A percentile compares a stretch with the other conserved stretches of the same genome.
phyloP scores from a whole-genome alignment of 2,329 filamentous ascomycete species.

The Exophiala dermatitidis region DNA sequence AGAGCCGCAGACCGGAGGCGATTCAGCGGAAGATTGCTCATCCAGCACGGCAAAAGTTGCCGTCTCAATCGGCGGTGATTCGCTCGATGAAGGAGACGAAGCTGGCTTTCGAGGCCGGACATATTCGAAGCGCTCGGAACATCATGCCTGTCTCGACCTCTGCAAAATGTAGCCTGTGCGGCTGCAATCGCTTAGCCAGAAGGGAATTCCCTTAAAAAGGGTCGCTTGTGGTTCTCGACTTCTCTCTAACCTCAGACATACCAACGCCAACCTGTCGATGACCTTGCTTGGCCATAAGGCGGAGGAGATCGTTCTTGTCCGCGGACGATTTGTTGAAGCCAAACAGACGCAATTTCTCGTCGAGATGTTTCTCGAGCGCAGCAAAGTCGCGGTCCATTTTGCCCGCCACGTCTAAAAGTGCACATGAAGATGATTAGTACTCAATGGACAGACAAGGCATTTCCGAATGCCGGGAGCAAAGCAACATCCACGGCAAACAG shows the following conservation, averaged over 20 bases:
- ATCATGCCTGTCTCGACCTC: too few relatives aligned
- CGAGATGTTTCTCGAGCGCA: conserved; percentile 37
- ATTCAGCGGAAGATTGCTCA: too few relatives aligned
- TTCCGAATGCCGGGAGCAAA: too few relatives aligned
- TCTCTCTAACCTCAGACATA: conserved; percentile 31
- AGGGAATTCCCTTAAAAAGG: conserved; percentile 2
- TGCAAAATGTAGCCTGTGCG: too few relatives aligned
- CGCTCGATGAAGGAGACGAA: too few relatives aligned
- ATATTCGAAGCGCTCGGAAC: too few relatives aligned
- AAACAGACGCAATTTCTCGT: conserved; percentile 37
- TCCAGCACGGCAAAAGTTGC: too few relatives aligned
- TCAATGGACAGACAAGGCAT: background rate
- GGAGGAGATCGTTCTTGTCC: conserved; percentile 29
- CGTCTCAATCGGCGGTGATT: too few relatives aligned
- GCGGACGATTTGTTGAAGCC: conserved; percentile 34
- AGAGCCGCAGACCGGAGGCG: too few relatives aligned
- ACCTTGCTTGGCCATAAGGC: conserved; percentile 35
- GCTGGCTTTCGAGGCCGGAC: too few relatives aligned
- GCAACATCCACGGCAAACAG: conserved; percentile 4
- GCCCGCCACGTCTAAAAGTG: conserved; percentile 34
- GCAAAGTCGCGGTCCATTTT: conserved; percentile 35
- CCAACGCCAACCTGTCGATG: conserved; percentile 33
- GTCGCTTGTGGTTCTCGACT: conserved; percentile 12
- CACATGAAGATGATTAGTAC: conserved; percentile 1
- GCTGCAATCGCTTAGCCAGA: too few relatives aligned